phyloP scores from a whole-genome alignment of 1,139 yeast genomes.

The Yamadazyma trypodendri region DNA sequence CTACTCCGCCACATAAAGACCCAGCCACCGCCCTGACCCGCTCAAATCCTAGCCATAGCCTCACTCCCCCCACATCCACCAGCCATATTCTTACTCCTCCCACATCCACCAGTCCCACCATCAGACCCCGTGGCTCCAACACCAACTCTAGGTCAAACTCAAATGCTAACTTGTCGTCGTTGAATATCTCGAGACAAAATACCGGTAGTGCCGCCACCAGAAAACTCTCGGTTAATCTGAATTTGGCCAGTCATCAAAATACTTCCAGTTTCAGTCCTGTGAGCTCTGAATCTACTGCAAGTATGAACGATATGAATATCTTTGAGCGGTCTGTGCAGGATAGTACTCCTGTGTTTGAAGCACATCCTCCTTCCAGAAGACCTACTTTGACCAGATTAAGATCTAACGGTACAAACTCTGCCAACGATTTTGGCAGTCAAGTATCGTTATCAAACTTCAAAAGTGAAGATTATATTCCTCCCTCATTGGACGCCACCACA shows the following conservation, averaged over 20 bases:
- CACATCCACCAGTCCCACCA: no score
- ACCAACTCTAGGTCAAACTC: neutral
- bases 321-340: slow-evolving; percentile 69
- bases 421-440: slow-evolving; percentile 20
- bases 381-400: slow-evolving; percentile 17
- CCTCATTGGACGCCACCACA: slow-evolving; percentile 80
- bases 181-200: neutral
- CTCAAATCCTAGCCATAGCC: no score
- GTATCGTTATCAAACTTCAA: slow-evolving; percentile 31
- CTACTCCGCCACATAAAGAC: neutral
- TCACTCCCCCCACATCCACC: no score
- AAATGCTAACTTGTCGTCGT: neutral
- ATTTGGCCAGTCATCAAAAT: slow-evolving; percentile 6
- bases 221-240: slow-evolving; percentile 3
- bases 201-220: slow-evolving; percentile 2
- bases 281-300: slow-evolving; percentile 5
- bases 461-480: slow-evolving; percentile 70
- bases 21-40: neutral
- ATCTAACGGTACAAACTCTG: slow-evolving; percentile 28
- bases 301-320: slow-evolving; percentile 26
- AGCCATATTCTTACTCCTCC: no score
- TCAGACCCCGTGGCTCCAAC: neutral
- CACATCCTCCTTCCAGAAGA: slow-evolving; percentile 14
- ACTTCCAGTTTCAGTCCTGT: slow-evolving; percentile 9
- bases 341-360: slow-evolving; percentile 10